phyloP scores from a whole-genome alignment of 768 basidiomycete genomes.

The Russula ochroleuca region DNA sequence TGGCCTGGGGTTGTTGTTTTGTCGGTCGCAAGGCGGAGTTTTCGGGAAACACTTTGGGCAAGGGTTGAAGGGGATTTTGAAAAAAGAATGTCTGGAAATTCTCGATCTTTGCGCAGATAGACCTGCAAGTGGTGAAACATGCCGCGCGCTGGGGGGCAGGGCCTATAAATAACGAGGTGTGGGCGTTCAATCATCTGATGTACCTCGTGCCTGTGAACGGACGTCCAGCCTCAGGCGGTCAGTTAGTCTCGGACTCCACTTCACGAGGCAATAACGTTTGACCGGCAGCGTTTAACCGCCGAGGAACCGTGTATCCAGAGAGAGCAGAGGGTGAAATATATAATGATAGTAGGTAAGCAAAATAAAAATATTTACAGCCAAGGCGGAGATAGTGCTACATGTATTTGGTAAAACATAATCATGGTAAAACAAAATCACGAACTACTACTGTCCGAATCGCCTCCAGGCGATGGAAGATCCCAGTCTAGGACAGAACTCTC shows the following conservation, averaged over 20 bases:
- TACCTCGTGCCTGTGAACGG: not conserved
- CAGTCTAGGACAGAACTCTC: slow-evolving; percentile 16
- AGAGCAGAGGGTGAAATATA: not conserved
- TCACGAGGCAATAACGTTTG: slow-evolving; percentile 1
- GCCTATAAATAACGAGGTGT: not conserved
- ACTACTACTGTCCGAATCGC: slow-evolving; percentile 7
- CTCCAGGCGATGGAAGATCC: slow-evolving; percentile 22
- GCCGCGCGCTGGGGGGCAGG: not conserved
- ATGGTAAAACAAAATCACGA: not conserved
- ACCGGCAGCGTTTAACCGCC: no score
- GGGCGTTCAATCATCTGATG: not conserved
- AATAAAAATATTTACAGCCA: slow-evolving; percentile 16
- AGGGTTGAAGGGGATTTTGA: not conserved
- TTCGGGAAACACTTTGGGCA: not conserved
- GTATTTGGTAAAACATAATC: not conserved
- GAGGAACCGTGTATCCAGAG: no score
- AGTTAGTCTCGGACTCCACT: not conserved
- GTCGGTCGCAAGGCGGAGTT: not conserved
- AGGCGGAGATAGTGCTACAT: slow-evolving; percentile 2
- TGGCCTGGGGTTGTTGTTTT: not conserved
- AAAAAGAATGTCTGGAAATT: not conserved
- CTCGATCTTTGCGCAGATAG: slow-evolving; percentile 2
- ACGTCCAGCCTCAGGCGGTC: not conserved
- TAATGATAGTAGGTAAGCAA: slow-evolving; percentile 23
- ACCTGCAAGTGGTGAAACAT: not conserved